These are phyloP conservation scores for Aaosphaeria pasadenensis DNA, from an alignment of 2,329 filamentous ascomycete genomes.

Conservation along the genomic window DNA sequence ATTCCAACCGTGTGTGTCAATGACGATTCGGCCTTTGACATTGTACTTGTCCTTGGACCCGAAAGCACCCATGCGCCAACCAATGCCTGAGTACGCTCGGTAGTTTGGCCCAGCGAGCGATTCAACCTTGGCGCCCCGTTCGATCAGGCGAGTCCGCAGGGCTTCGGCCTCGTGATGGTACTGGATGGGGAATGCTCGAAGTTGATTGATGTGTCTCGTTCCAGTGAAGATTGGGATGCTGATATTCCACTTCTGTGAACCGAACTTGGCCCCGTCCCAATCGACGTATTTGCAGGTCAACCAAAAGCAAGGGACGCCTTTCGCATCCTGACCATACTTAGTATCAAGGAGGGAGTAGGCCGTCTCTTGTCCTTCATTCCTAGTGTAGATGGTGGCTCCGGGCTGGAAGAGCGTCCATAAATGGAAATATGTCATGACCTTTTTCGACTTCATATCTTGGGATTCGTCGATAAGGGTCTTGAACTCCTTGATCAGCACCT, in stretches of 20 bases:
- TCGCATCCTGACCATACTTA: constrained; percentile 29
- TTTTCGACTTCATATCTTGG: constrained; percentile 39
- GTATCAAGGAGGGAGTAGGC: constrained; percentile 27
- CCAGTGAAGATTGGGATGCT: constrained; percentile 33
- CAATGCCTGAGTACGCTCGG: constrained; percentile 48
- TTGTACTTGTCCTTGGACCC: constrained; percentile 40
- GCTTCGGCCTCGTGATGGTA: constrained; percentile 42
- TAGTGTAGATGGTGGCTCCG: constrained; percentile 21
- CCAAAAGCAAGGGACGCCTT: constrained; percentile 38
- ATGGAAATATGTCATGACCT: constrained; percentile 41
- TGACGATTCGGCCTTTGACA: constrained; percentile 48
- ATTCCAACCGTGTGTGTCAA: constrained; percentile 54
- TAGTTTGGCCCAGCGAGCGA: constrained; percentile 49
- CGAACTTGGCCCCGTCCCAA: constrained; percentile 37
- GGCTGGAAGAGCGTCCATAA: constrained; percentile 47
- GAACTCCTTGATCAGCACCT: constrained; percentile 41
- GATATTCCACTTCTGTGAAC: constrained; percentile 25
- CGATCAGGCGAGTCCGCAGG: constrained; percentile 40
- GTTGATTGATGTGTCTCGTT: constrained; percentile 41
- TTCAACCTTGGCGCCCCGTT: constrained; percentile 48
- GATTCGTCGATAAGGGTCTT: constrained; percentile 40
- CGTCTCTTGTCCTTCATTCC: constrained; percentile 38
- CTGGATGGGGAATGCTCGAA: constrained; percentile 44
- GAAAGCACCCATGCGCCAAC: constrained; percentile 34
- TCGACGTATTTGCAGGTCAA: constrained; percentile 35